Conservation (phyloP, 2,329 filamentous ascomycete genomes). For the Pseudomassariella vexata region DNA sequence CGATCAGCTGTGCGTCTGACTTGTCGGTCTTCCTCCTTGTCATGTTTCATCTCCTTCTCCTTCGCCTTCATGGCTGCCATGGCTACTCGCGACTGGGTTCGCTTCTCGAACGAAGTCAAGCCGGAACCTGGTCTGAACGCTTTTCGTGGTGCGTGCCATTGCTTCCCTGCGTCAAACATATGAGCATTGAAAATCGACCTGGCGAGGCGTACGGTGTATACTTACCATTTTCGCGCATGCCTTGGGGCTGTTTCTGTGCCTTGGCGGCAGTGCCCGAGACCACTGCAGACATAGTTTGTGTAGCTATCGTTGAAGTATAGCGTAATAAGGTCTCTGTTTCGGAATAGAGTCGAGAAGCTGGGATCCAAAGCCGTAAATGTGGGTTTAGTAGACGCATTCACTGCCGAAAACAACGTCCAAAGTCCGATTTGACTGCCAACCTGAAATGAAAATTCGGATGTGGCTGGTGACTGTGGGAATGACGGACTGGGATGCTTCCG, state of each 20-base stretch:
- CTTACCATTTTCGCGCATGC: conserved; percentile 80
- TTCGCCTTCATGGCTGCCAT: conserved; percentile 79
- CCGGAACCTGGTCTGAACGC: conserved; percentile 80
- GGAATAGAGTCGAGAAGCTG: too few species aligned
- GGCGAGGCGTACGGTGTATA: too few species aligned
- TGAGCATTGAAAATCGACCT: too few species aligned
- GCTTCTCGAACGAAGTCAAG: conserved; percentile 72
- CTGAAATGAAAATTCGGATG: too few species aligned
- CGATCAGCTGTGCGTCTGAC: conserved; percentile 45
- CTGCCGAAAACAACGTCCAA: too few species aligned
- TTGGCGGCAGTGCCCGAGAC: conserved; percentile 28
- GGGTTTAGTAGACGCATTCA: too few species aligned
- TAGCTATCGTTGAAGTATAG: too few species aligned
- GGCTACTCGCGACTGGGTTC: conserved; percentile 63
- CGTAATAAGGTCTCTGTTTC: too few species aligned
- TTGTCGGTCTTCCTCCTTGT: conserved; percentile 85
- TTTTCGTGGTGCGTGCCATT: conserved; percentile 81
- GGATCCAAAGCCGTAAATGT: too few species aligned
- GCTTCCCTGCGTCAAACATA: conserved; percentile 78
- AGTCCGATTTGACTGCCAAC: too few species aligned
- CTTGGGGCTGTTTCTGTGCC: conserved; percentile 37
- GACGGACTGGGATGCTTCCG: too few species aligned
- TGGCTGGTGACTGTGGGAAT: too few species aligned
- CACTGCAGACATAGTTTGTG: conserved; percentile 36
- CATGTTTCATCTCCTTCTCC: conserved; percentile 92